These are phyloP conservation scores for Fusarium austroafricanum DNA, from an alignment of 2,329 filamentous ascomycete species.

Conservation along the genomic window DNA sequence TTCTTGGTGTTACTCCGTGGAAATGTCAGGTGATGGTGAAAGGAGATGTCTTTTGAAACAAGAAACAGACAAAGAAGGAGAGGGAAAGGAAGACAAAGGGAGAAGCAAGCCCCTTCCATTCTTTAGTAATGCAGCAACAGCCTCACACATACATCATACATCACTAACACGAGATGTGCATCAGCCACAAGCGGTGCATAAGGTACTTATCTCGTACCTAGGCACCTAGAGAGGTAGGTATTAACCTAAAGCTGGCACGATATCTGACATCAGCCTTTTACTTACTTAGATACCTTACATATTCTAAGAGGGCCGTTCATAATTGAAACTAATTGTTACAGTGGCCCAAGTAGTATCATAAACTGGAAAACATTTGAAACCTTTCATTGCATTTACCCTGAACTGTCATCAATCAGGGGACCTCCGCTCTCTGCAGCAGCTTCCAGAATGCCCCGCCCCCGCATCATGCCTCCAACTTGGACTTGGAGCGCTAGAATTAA, in stretches of 20 bases:
- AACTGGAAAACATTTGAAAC: background rate
- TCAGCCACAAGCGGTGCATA: background rate
- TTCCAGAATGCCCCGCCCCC: constrained; percentile 41
- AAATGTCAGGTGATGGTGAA: background rate
- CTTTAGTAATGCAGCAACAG: background rate
- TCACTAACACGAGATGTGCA: background rate
- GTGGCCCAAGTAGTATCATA: too few relatives aligned
- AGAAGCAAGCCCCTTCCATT: constrained; percentile 23
- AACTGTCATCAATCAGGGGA: constrained; percentile 23
- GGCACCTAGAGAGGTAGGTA: too few relatives aligned
- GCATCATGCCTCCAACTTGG: constrained; percentile 35
- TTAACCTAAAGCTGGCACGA: too few relatives aligned
- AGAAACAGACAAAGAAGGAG: background rate
- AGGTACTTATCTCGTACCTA: background rate
- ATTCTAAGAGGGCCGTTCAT: background rate
- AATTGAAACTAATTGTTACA: too few relatives aligned
- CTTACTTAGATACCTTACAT: too few relatives aligned
- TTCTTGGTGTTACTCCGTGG: too few relatives aligned
- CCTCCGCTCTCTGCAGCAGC: constrained; percentile 4
- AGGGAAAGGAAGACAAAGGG: background rate
- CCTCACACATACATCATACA: background rate
- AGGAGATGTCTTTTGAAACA: background rate
- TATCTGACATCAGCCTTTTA: too few relatives aligned
- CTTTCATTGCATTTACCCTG: background rate
- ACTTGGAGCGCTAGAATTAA: constrained; percentile 34